phyloP scores from a whole-genome alignment of 164 flowering plant genomes.

The Berberis thunbergii region DNA sequence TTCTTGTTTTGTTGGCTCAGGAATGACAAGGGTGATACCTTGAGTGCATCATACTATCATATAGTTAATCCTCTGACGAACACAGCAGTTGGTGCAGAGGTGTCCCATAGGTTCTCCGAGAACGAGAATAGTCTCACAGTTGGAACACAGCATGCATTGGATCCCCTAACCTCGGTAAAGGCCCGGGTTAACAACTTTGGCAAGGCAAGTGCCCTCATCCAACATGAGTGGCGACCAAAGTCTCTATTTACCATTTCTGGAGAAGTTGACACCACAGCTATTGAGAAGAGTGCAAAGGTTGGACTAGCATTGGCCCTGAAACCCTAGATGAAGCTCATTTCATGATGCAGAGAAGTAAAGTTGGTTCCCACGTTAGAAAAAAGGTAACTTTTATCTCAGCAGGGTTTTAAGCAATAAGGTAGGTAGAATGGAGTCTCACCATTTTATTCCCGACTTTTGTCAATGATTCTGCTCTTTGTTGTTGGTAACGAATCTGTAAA shows the following conservation, averaged over 20 bases:
- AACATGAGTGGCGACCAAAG: conserved; percentile 82
- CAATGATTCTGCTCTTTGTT: no score
- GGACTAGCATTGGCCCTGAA: conserved; percentile 74
- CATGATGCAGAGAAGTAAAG: no score
- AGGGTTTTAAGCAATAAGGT: no score
- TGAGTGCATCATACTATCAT: conserved; percentile 72
- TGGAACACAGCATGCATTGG: conserved; percentile 74
- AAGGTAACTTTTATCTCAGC: no score
- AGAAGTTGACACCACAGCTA: conserved; percentile 71
- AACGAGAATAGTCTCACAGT: conserved; percentile 69
- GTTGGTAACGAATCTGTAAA: no score
- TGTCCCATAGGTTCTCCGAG: conserved; percentile 50
- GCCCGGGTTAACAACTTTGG: conserved; percentile 68
- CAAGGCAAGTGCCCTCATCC: conserved; percentile 66
- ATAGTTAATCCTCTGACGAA: conserved; percentile 44
- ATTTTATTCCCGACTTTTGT: no score
- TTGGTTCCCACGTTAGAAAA: no score
- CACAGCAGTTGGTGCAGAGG: conserved; percentile 85
- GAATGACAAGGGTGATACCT: conserved; percentile 59
- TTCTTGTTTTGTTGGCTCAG: conserved; percentile 24
- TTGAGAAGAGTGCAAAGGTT: conserved; percentile 72
- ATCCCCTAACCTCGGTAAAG: conserved; percentile 62
- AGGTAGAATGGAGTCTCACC: no score
- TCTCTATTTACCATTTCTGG: conserved; percentile 71
- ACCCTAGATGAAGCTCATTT: conserved; percentile 22